Base-by-base conservation (phyloP, 768 basidiomycete species). In the Boletellus ananas region DNA sequence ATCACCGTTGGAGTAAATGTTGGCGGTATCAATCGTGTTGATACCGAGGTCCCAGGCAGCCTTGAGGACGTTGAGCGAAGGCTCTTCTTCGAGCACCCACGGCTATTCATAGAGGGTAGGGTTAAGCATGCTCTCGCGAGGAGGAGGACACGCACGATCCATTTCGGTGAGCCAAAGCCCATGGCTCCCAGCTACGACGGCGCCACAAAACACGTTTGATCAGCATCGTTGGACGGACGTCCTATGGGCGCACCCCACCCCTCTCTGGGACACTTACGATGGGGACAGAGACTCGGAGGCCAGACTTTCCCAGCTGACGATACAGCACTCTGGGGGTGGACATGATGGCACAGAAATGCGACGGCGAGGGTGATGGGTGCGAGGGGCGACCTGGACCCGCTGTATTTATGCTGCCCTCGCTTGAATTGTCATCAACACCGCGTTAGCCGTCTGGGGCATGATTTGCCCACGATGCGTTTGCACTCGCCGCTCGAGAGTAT, bases 11-110 rank as follows among this genome's bases (percentile, higher is more conserved):
- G 64, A 65, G 39, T 72, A 74, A 4, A 67, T 13, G 44, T 72
- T 72, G n/a, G 72, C 70, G 1, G 72, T 72, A 34, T 75, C 73
- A 44, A 70, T 63, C 4, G 70, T 72, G 47, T 63, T 71, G 51
- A 76, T 65, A 4, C 75, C 75, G 12, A 63, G 54, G 25, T 73
- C 66, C 62, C 63, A 74, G 4, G 75, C 75, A 10, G 63, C 60
- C 50, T 73, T 72, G 43, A 75, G 47, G 50, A 74, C 58, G 40
- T 60, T 51, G 17, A 68, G 46, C 0, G 68, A 63, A n/a, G 68
- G 46, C 1, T 58, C 61, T 46, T 67, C 67, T 1, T 55, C 64
- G 6, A 66, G 51, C 34, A 65, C 58, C 59, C 66, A 70, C 6
- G 59, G 18, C 57, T 64, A 25, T 34, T 21, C 16, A 14, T 18